A percentile compares a stretch with the other conserved stretches of the same genome.
phyloP scores from a whole-genome alignment of 2,329 filamentous ascomycete genomes.

The Nectriaceae sp. region DNA sequence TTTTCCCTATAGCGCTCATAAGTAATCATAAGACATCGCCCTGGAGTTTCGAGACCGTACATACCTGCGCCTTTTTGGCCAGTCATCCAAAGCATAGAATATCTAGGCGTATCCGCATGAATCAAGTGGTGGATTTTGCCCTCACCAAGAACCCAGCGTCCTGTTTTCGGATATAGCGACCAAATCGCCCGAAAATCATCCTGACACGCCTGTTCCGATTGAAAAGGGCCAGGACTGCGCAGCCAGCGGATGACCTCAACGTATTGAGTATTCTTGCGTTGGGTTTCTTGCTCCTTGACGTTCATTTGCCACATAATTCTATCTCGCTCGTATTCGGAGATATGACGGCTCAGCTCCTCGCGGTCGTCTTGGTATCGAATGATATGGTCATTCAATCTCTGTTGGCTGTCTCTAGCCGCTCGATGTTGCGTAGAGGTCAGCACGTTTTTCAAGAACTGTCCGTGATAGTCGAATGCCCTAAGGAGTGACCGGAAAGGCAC shows the following conservation, averaged over 20 bases:
- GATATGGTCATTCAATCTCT: slow-evolving; percentile 3
- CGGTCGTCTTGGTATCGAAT: neutral
- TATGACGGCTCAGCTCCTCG: neutral
- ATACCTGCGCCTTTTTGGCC: no score
- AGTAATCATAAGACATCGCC: no score
- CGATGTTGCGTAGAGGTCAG: neutral
- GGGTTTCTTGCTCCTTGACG: neutral
- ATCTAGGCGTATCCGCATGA: no score
- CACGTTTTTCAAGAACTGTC: no score
- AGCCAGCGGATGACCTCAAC: slow-evolving; percentile 3
- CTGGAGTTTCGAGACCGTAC: no score
- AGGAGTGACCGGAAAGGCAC: no score
- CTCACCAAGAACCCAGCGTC: no score
- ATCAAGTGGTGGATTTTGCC: no score
- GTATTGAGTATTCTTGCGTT: slow-evolving; percentile 4
- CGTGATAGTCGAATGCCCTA: no score
- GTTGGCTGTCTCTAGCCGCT: neutral
- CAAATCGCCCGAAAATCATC: neutral
- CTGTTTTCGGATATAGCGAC: no score
- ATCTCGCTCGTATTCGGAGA: neutral
- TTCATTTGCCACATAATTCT: neutral
- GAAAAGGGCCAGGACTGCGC: neutral
- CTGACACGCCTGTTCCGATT: slow-evolving; percentile 3
- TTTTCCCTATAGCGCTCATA: no score
- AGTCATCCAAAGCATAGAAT: no score